Evolutionary conservation across 805 yeast genomes (phyloP).

Genomic region (Lipomyces anomalus): DNA sequence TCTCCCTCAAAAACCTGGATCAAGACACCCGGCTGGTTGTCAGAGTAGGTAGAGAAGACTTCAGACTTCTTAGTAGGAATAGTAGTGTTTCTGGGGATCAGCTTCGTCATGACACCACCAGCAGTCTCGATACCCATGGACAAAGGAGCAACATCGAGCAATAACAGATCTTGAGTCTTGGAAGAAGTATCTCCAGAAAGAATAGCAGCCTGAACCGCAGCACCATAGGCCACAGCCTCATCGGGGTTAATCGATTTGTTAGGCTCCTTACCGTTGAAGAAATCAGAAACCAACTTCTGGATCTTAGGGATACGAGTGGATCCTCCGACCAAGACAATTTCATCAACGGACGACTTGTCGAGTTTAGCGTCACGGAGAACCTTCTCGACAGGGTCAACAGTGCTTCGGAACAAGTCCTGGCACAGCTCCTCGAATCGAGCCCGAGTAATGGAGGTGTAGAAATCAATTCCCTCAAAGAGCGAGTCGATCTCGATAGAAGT

Average conservation of each 20-base stretch:
- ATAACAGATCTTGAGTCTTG: slow-evolving; percentile 89
- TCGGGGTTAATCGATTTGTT: slow-evolving; percentile 95
- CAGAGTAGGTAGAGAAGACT: slow-evolving; percentile 93
- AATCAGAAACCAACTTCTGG: slow-evolving; percentile 91
- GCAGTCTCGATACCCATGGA: slow-evolving; percentile 98
- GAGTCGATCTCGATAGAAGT: slow-evolving; percentile 94
- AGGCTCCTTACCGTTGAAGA: slow-evolving; percentile 96
- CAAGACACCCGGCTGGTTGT: slow-evolving; percentile 97
- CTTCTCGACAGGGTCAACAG: slow-evolving; percentile 91
- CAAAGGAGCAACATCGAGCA: slow-evolving; percentile 95
- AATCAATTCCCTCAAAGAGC: slow-evolving; percentile 88
- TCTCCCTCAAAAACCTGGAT: slow-evolving; percentile 98
- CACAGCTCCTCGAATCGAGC: slow-evolving; percentile 97
- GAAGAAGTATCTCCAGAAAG: slow-evolving; percentile 93
- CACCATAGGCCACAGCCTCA: slow-evolving; percentile 99
- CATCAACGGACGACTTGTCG: slow-evolving; percentile 84
- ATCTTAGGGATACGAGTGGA: slow-evolving; percentile 97
- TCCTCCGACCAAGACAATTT: slow-evolving; percentile 95
- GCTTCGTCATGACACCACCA: slow-evolving; percentile 98
- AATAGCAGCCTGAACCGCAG: slow-evolving; percentile 97
- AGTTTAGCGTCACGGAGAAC: slow-evolving; percentile 85
- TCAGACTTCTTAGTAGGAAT: slow-evolving; percentile 97
- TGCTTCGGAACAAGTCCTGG: slow-evolving; percentile 88
- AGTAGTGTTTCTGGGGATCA: slow-evolving; percentile 97
- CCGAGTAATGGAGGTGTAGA: slow-evolving; percentile 93